phyloP scores from a whole-genome alignment of 1,139 yeast genomes.

The Nakaseomyces uthaithaninus region DNA sequence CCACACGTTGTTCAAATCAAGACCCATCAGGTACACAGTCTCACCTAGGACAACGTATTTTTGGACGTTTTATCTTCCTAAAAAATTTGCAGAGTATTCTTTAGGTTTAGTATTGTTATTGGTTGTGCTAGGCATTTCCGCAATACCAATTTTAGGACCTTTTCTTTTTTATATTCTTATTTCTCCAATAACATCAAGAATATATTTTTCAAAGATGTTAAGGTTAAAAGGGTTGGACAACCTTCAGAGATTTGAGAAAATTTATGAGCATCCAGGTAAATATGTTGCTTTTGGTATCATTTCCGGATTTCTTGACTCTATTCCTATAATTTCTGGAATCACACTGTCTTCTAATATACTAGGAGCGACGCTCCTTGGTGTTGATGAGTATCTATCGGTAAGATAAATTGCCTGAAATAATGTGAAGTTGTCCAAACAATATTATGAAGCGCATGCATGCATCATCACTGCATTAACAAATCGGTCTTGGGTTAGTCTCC shows the following conservation, averaged over 20 bases:
- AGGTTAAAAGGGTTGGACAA: conserved; percentile 23
- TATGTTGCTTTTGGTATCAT: conserved; percentile 28
- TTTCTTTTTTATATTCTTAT: conserved; percentile 20
- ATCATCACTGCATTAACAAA: no score
- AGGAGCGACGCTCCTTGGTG: conserved; percentile 27
- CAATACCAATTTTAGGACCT: conserved; percentile 29
- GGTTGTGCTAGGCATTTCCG: conserved; percentile 18
- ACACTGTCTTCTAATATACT: conserved; percentile 24
- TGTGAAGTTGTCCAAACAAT: neutral
- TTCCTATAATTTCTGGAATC: conserved; percentile 29
- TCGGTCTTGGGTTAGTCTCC: no score
- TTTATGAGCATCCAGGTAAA: conserved; percentile 24
- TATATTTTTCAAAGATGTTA: conserved; percentile 22
- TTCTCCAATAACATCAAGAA: conserved; percentile 25
- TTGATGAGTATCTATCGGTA: conserved; percentile 10
- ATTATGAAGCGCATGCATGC: no score
- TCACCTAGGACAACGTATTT: conserved; percentile 24
- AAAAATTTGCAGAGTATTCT: conserved; percentile 21
- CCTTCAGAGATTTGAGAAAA: conserved; percentile 19
- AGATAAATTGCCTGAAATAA: neutral
- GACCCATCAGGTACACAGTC: conserved; percentile 25
- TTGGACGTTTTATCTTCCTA: conserved; percentile 27
- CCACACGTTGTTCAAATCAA: conserved; percentile 8
- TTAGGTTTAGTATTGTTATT: conserved; percentile 13
- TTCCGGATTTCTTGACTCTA: conserved; percentile 24